Evolutionary conservation across 2,329 filamentous ascomycete species (phyloP), one percentile per base, ranked within the genome.

Genomic region (Botrytis paeoniae): DNA sequence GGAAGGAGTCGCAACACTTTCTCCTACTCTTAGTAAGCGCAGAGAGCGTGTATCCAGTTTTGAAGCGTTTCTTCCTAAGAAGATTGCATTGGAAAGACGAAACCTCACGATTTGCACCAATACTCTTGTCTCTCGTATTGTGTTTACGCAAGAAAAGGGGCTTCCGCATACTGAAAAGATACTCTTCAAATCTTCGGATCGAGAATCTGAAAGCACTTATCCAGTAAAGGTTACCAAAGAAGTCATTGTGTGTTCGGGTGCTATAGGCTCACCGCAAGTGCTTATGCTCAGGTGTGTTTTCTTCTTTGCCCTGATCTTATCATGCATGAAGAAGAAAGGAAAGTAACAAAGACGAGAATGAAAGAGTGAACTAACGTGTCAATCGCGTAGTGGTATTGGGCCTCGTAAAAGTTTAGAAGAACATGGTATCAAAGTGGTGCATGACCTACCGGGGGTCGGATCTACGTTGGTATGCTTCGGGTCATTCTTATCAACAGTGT

Each of bases 1-100:
- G 1, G 69, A 75, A 48, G 74, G 64, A 51, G 12, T 75, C n/a
- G 60, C 32, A 48, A 62, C n/a, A 35, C 22, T 74, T 2, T 60
- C 73, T 43, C 22, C 51, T 35, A 75, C 72, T 57, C 48, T 75
- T 20, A 54, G 64, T 37, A 41, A 70, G 25, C 61, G 60, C 22
- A 70, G 48, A 25, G 18, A 74, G 59, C 69, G 74, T 41, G 69
- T 75, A 61, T 75, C 74, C n/a, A 71, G 51, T 25, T 63, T 71
- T 43, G 71, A 73, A 29, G 73, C 73, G 35, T 74, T 74, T 64
- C 66, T 73, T 59, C 37, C 73, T n/a, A 39, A 39, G 37, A 39
- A 64, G 48, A 25, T 73, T 45, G 73, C 68, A 20, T 39, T 73
- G 3, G 18, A 62, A 57, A 61, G 73, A 45, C 60, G 69, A 25